Evolutionary conservation across 1,284 basidiomycete genomes (phyloP).

Genomic region (Volvariella volvacea): DNA sequence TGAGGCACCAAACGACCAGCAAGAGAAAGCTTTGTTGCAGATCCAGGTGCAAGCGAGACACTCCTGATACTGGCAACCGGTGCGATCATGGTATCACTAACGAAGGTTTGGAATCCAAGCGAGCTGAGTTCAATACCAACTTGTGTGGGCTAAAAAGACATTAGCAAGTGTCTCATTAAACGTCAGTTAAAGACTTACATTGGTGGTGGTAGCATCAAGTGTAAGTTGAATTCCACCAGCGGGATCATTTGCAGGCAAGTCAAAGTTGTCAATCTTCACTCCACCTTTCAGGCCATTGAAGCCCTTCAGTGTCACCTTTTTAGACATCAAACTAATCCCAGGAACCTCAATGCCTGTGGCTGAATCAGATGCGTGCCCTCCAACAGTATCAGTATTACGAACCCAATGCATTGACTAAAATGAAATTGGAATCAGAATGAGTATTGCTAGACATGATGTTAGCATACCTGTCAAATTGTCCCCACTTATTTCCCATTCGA

Average conservation of each 20-base stretch:
- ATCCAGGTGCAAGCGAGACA: slow-evolving; percentile 52
- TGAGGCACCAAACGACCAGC: slow-evolving; percentile 66
- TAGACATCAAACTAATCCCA: slow-evolving; percentile 47
- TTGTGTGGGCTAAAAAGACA: slow-evolving; percentile 54
- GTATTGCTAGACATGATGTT: background rate
- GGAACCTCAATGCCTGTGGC: slow-evolving; percentile 47
- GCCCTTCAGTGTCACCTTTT: slow-evolving; percentile 64
- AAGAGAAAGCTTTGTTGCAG: slow-evolving; percentile 50
- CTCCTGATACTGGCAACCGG: slow-evolving; percentile 43
- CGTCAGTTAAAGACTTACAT: slow-evolving; percentile 34
- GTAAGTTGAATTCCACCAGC: slow-evolving; percentile 72
- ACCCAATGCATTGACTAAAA: slow-evolving; percentile 46
- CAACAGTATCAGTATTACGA: background rate
- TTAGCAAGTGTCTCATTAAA: slow-evolving; percentile 4
- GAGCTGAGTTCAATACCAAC: slow-evolving; percentile 65
- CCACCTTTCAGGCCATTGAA: slow-evolving; percentile 65
- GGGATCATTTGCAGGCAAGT: slow-evolving; percentile 68
- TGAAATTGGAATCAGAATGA: slow-evolving; percentile 11
- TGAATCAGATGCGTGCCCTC: slow-evolving; percentile 7
- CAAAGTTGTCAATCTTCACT: slow-evolving; percentile 64
- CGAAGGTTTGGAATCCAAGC: slow-evolving; percentile 57
- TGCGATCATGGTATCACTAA: slow-evolving; percentile 51
- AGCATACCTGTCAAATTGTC: slow-evolving; percentile 53
- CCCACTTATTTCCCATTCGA: slow-evolving; percentile 71
- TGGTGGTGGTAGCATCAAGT: slow-evolving; percentile 54